phyloP scores from a whole-genome alignment of 2,329 filamentous ascomycete genomes.

The Exophiala sp. region DNA sequence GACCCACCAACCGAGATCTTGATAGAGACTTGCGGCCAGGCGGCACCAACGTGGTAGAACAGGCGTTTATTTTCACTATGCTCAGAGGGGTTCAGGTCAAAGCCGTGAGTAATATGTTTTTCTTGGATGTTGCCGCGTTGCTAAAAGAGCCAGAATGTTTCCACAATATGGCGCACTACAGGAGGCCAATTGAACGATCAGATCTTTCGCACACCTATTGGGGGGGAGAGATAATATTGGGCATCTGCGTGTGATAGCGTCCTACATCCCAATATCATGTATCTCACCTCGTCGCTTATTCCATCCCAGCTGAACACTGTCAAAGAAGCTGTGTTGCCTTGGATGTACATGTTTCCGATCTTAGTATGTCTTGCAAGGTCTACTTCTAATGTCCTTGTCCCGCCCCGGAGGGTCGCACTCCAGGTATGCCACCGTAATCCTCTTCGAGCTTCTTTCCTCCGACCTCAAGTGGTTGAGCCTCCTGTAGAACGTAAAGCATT shows the following conservation, averaged over 20 bases:
- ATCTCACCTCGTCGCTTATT: not conserved
- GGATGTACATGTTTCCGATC: not conserved
- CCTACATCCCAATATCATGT: not conserved
- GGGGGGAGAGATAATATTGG: not conserved
- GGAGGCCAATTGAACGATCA: conserved; percentile 2
- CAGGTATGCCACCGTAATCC: conserved; percentile 21
- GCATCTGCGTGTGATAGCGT: not conserved
- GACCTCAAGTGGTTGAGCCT: conserved; percentile 9
- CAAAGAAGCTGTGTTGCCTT: not conserved
- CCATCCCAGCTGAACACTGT: not conserved
- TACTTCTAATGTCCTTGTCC: not conserved
- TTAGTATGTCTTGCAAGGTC: not conserved
- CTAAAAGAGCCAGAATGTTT: not conserved
- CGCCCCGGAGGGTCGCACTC: not conserved
- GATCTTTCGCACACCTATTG: not conserved
- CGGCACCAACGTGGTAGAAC: conserved; percentile 5
- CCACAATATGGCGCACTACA: not conserved
- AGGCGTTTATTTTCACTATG: conserved; percentile 4
- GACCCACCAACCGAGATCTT: conserved; percentile 33
- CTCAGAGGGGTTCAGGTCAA: not conserved
- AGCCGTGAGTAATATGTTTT: not conserved
- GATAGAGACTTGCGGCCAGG: not conserved
- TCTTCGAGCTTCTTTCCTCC: conserved; percentile 14
- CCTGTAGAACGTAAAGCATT: conserved; percentile 24
- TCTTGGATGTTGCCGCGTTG: too few relatives aligned